Conservation (phyloP, 2,329 filamentous ascomycete genomes). For the Verticillium nonalfalfae region DNA sequence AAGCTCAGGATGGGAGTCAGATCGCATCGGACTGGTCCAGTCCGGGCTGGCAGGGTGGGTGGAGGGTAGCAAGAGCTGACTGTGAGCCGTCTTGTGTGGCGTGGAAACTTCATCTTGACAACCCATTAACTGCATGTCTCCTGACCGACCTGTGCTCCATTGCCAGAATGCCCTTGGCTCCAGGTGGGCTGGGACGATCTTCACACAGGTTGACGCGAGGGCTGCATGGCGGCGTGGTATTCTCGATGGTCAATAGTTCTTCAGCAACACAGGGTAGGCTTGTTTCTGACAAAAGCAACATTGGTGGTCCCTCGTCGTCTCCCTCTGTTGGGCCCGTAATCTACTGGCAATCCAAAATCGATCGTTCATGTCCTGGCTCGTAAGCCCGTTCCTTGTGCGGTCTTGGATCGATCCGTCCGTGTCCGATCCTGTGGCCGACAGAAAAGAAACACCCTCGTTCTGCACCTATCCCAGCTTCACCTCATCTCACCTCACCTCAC, state of each 20-base stretch:
- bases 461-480: too few species aligned
- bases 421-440: too few species aligned
- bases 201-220: neutral
- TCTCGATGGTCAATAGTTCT: neutral
- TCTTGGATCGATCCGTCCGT: too few species aligned
- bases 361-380: too few species aligned
- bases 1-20: neutral
- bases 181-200: neutral
- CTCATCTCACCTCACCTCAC: neutral
- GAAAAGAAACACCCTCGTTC: too few species aligned
- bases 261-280: neutral
- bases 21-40: neutral
- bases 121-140: neutral
- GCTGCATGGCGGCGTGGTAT: neutral
- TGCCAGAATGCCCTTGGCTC: neutral
- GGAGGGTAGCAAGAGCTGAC: neutral
- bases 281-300: neutral
- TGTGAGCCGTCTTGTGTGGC: too few species aligned
- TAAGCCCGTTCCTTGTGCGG: too few species aligned
- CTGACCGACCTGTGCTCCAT: neutral
- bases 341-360: too few species aligned
- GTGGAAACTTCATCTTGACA: too few species aligned
- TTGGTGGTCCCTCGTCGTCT: neutral
- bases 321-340: neutral
- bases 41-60: neutral